Conservation (phyloP, 2,329 filamentous ascomycete species). For the Pyrenochaeta sp. region DNA sequence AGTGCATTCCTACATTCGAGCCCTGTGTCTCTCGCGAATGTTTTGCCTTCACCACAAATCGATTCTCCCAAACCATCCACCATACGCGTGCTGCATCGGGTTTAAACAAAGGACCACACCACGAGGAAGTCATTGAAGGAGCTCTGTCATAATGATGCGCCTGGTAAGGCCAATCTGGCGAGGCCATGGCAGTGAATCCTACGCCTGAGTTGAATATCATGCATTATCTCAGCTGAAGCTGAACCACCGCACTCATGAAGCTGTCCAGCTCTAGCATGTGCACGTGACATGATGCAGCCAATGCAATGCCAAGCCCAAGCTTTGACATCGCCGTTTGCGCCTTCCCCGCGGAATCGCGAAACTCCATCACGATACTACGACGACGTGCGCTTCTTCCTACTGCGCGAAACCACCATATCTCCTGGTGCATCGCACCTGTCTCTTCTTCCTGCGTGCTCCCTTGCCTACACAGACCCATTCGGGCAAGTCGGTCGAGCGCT, state of each 20-base stretch:
- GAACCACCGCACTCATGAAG: not conserved
- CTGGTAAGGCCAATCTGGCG: too few species aligned
- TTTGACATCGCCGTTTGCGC: slow-evolving; percentile 4
- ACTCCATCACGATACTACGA: slow-evolving; percentile 18
- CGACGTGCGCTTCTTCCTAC: slow-evolving; percentile 19
- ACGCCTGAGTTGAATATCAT: too few species aligned
- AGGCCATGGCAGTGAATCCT: too few species aligned
- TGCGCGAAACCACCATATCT: slow-evolving; percentile 7
- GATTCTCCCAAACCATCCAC: too few species aligned
- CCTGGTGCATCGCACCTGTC: slow-evolving; percentile 19
- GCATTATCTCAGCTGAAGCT: too few species aligned
- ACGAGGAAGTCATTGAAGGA: too few species aligned
- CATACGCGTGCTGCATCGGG: too few species aligned
- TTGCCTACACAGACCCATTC: slow-evolving; percentile 31
- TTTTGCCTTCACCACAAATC: too few species aligned
- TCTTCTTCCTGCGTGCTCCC: slow-evolving; percentile 35
- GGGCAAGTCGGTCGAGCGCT: slow-evolving; percentile 33
- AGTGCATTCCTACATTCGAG: too few species aligned
- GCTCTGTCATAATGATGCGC: too few species aligned
- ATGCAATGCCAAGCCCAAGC: not conserved
- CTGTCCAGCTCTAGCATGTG: not conserved
- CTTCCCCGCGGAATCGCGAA: slow-evolving; percentile 19
- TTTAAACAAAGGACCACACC: too few species aligned
- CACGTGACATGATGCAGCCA: not conserved
- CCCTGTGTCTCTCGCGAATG: too few species aligned